These are phyloP conservation scores for Candida michaelii DNA, from an alignment of 805 yeast species.

Conservation along the genomic window DNA sequence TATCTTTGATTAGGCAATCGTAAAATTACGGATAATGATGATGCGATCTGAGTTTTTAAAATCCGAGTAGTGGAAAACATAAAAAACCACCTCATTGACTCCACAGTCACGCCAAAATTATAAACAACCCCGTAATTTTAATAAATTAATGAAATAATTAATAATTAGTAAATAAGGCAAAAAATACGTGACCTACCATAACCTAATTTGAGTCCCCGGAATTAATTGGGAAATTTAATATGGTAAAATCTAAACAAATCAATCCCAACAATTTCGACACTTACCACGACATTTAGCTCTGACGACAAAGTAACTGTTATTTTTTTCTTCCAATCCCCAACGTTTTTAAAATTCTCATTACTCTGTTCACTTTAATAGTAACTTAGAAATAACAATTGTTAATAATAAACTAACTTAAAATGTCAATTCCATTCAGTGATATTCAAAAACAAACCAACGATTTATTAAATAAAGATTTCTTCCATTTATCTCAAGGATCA, in stretches of 20 bases:
- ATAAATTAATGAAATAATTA: background rate
- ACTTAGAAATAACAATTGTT: background rate
- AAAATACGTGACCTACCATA: constrained; percentile 2
- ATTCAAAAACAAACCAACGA: constrained; percentile 91
- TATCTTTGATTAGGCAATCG: too few relatives aligned
- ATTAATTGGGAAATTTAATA: background rate
- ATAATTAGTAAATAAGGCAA: too few relatives aligned
- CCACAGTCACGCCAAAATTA: constrained; percentile 6
- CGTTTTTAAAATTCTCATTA: constrained; percentile 6
- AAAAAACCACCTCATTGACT: constrained; percentile 1
- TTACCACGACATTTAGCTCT: constrained; percentile 2
- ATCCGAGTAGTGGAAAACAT: constrained; percentile 4
- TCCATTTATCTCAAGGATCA: constrained; percentile 83
- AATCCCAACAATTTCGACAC: constrained; percentile 9
- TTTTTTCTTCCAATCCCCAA: constrained; percentile 8
- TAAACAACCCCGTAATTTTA: background rate
- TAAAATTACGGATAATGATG: constrained; percentile 3
- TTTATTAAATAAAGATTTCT: constrained; percentile 88
- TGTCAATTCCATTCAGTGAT: constrained; percentile 88
- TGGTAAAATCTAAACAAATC: background rate
- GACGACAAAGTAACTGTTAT: background rate
- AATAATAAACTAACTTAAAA: constrained; percentile 3
- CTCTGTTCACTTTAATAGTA: constrained; percentile 3
- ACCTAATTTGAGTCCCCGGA: background rate
- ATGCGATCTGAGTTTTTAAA: constrained; percentile 1